Evolutionary conservation across 1,284 basidiomycete species (phyloP).

Genomic region (Neolentinus lepideus): DNA sequence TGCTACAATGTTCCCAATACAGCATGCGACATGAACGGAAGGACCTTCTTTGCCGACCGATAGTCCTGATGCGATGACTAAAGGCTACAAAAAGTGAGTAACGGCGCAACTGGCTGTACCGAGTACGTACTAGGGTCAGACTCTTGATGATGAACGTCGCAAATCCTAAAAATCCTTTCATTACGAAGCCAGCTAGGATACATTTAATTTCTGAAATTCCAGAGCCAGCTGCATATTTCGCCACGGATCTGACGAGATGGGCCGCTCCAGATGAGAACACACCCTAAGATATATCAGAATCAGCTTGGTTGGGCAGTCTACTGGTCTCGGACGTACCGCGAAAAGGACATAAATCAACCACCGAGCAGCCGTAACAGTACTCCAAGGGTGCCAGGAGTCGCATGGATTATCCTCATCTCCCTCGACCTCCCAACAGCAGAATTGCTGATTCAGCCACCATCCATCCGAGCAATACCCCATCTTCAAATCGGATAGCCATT

Average conservation of each 20-base stretch:
- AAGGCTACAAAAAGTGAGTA: constrained; percentile 47
- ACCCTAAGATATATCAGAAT: constrained; percentile 35
- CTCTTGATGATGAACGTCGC: constrained; percentile 91
- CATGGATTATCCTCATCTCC: constrained; percentile 77
- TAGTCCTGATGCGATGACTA: constrained; percentile 96
- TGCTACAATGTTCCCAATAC: constrained; percentile 86
- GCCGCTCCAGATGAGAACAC: constrained; percentile 80
- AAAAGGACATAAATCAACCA: constrained; percentile 88
- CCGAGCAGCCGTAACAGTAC: constrained; percentile 62
- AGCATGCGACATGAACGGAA: constrained; percentile 95
- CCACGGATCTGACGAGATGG: constrained; percentile 83
- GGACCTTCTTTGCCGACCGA: constrained; percentile 99
- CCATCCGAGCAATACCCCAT: constrained; percentile 95
- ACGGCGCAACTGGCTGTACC: neutral
- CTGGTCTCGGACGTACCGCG: constrained; percentile 53
- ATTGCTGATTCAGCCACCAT: constrained; percentile 98
- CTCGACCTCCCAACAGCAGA: constrained; percentile 97
- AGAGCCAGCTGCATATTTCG: constrained; percentile 94
- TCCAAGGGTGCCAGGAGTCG: constrained; percentile 93
- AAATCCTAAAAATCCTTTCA: constrained; percentile 90
- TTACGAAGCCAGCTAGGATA: constrained; percentile 94
- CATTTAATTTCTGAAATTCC: constrained; percentile 99
- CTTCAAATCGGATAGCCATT: constrained; percentile 97
- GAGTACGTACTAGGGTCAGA: constrained; percentile 68
- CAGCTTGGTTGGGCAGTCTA: neutral